These are phyloP conservation scores for Trichosanthes truncata DNA, from an alignment of 306 rosid species.

Conservation along the genomic window DNA sequence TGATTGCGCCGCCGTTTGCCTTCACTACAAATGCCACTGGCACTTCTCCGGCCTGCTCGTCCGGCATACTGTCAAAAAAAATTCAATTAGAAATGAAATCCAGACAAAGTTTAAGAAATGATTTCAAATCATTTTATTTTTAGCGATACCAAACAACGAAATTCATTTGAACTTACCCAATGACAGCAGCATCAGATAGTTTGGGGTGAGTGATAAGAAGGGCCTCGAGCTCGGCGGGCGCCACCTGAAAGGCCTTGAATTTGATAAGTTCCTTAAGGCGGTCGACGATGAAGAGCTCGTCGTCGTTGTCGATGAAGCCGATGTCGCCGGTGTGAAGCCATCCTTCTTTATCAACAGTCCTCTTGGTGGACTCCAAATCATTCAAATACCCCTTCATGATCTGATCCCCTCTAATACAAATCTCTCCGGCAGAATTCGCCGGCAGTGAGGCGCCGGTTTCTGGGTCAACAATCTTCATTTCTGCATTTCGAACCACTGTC, in stretches of 20 bases:
- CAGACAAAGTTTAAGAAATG: background rate
- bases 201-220: constrained; percentile 51
- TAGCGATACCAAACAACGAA: too few relatives aligned
- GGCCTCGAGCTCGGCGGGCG: constrained; percentile 90
- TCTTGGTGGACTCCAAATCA: constrained; percentile 63
- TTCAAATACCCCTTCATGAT: constrained; percentile 78
- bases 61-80: constrained; percentile 42
- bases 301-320: constrained; percentile 53
- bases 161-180: constrained; percentile 2
- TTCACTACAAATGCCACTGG: constrained; percentile 78
- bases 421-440: constrained; percentile 55
- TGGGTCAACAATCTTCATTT: constrained; percentile 64
- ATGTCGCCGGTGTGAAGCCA: constrained; percentile 87
- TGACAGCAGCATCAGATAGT: constrained; percentile 63
- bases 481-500: constrained; percentile 59
- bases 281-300: constrained; percentile 68
- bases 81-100: background rate
- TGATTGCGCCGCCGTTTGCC: constrained; percentile 30
- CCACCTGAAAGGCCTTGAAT: constrained; percentile 76
- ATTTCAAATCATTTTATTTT: too few relatives aligned
- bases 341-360: constrained; percentile 58
- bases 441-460: constrained; percentile 59
- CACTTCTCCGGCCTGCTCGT: constrained; percentile 72
- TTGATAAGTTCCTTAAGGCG: constrained; percentile 72
- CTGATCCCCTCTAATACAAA: constrained; percentile 74